A percentile compares a stretch with the other conserved stretches of the same genome.
phyloP scores from a whole-genome alignment of 768 basidiomycete genomes.

The Sistotremastrum niveocremeum region DNA sequence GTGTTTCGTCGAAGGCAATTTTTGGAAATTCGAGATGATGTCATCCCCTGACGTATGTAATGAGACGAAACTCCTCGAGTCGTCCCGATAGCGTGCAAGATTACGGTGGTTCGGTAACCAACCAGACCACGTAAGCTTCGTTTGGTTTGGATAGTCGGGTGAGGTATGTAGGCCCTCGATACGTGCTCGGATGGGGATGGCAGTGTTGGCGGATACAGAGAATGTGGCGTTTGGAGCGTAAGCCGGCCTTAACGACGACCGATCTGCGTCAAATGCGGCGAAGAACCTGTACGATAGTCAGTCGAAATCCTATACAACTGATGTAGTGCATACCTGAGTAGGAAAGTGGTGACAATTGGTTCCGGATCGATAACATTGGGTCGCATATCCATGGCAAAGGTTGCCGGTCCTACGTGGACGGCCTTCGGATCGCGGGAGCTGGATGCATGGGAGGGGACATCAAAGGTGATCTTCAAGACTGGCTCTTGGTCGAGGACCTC shows the following conservation, averaged over 20 bases:
- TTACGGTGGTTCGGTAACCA: constrained; percentile 69
- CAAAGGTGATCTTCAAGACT: constrained; percentile 68
- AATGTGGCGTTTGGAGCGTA: constrained; percentile 87
- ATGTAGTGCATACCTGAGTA: constrained; percentile 43
- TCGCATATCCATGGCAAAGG: constrained; percentile 67
- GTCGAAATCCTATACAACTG: not conserved
- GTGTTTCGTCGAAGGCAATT: constrained; percentile 69
- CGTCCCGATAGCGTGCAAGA: constrained; percentile 30
- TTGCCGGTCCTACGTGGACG: constrained; percentile 33
- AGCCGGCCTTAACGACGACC: constrained; percentile 48
- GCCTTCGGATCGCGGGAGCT: constrained; percentile 23
- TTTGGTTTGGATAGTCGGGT: constrained; percentile 65
- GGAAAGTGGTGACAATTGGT: constrained; percentile 58
- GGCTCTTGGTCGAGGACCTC: constrained; percentile 76
- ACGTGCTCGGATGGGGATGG: constrained; percentile 66
- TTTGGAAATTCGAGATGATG: constrained; percentile 42
- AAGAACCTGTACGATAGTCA: constrained; percentile 50
- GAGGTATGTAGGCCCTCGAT: constrained; percentile 53
- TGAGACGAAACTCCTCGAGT: constrained; percentile 18
- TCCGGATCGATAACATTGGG: constrained; percentile 53
- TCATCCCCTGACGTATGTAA: constrained; percentile 62
- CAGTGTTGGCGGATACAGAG: constrained; percentile 77
- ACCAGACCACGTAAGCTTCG: constrained; percentile 61
- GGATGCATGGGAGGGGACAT: constrained; percentile 41
- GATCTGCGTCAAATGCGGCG: constrained; percentile 66